These are phyloP conservation scores for Boletus subparvulus DNA, from an alignment of 768 basidiomycete species.

Conservation along the genomic window DNA sequence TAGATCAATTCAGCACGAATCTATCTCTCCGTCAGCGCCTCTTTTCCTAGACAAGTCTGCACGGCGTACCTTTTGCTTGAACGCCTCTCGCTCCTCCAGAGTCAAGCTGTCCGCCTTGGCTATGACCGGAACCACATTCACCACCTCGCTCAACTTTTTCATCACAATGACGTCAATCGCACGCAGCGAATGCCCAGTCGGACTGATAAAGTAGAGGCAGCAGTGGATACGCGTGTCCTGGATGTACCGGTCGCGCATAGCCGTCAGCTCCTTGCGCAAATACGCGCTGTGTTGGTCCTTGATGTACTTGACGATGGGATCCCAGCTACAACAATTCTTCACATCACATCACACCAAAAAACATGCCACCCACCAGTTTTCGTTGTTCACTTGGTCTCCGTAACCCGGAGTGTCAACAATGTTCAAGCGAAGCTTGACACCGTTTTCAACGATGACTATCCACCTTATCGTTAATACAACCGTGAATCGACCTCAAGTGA, in stretches of 20 bases:
- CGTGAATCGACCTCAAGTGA: background rate
- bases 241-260: constrained; percentile 97
- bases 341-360: background rate
- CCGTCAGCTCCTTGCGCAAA: constrained; percentile 97
- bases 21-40: constrained; percentile 39
- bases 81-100: constrained; percentile 84
- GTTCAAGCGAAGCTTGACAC: constrained; percentile 91
- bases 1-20: constrained; percentile 91
- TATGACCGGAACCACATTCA: constrained; percentile 99
- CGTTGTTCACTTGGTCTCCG: constrained; percentile 98
- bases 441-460: constrained; percentile 92
- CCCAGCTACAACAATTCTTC: constrained; percentile 67
- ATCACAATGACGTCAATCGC: constrained; percentile 98
- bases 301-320: constrained; percentile 98
- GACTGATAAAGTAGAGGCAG: constrained; percentile 97
- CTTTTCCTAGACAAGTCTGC: background rate
- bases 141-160: constrained; percentile 98
- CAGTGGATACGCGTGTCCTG: constrained; percentile 99
- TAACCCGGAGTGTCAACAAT: constrained; percentile 99
- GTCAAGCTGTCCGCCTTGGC: constrained; percentile 97
- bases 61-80: constrained; percentile 80
- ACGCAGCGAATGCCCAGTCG: constrained; percentile 95
- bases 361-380: constrained; percentile 73
- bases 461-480: constrained; percentile 11
- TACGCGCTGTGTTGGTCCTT: constrained; percentile 99